Evolutionary conservation across 345 rosid species (phyloP).

Genomic region (Linum tenue): DNA sequence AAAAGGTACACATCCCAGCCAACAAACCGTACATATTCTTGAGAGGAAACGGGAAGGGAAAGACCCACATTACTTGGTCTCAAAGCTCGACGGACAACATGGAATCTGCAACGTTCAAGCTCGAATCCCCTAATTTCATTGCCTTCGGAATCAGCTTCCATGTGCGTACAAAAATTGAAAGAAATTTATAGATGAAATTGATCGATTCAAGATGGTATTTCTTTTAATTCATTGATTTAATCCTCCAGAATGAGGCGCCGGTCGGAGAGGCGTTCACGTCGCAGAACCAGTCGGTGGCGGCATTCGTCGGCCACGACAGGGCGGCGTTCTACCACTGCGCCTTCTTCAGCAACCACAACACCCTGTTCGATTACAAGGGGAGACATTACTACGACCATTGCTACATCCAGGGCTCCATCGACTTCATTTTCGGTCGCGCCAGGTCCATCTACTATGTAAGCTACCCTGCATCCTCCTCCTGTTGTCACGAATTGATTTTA

Average conservation of each 20-base stretch:
- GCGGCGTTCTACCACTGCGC: slow-evolving; percentile 83
- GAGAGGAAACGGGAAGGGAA: slow-evolving; percentile 94
- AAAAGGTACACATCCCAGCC: slow-evolving; percentile 60
- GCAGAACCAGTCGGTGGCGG: slow-evolving; percentile 92
- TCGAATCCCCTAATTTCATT: slow-evolving; percentile 55
- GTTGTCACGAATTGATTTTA: too few species aligned
- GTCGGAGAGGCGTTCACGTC: slow-evolving; percentile 82
- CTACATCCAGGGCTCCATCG: slow-evolving; percentile 89
- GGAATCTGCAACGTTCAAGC: slow-evolving; percentile 66
- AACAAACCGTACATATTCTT: slow-evolving; percentile 68
- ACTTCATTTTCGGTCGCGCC: slow-evolving; percentile 89
- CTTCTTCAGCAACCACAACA: slow-evolving; percentile 81
- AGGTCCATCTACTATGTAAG: slow-evolving; percentile 60
- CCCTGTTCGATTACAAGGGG: slow-evolving; percentile 89
- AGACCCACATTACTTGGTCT: slow-evolving; percentile 47
- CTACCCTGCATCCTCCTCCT: not conserved
- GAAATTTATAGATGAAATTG: too few species aligned
- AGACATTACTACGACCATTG: slow-evolving; percentile 73
- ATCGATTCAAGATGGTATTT: too few species aligned
- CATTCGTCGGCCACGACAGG: slow-evolving; percentile 69
- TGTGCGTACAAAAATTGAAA: slow-evolving; percentile 21
- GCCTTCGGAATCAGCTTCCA: slow-evolving; percentile 82
- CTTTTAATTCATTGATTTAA: too few species aligned
- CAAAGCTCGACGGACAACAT: slow-evolving; percentile 46
- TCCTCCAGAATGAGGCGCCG: slow-evolving; percentile 74